These are phyloP conservation scores for Parafenestella ontariensis DNA, from an alignment of 2,329 filamentous ascomycete species.

Conservation along the genomic window DNA sequence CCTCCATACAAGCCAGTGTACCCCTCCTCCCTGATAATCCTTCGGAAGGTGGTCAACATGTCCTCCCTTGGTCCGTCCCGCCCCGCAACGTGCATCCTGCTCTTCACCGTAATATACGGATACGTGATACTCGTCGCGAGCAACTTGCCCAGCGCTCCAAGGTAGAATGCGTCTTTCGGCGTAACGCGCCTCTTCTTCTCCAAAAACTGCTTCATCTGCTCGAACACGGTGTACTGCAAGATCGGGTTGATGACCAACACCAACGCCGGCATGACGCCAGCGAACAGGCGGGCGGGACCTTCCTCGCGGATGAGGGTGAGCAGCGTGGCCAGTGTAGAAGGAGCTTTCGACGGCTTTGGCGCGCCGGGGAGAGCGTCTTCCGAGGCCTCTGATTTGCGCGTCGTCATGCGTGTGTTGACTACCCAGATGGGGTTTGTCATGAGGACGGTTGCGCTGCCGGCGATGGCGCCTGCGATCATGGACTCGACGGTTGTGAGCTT, in stretches of 20 bases:
- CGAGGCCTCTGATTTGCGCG: constrained; percentile 70
- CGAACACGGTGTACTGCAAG: constrained; percentile 97
- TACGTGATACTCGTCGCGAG: constrained; percentile 94
- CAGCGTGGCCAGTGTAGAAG: constrained; percentile 81
- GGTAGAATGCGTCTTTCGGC: constrained; percentile 84
- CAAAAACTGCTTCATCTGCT: constrained; percentile 92
- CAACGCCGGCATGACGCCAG: constrained; percentile 89
- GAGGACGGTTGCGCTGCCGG: constrained; percentile 91
- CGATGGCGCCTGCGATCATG: constrained; percentile 94
- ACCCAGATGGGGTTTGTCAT: constrained; percentile 99
- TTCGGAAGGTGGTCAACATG: constrained; percentile 77
- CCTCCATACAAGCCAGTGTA: constrained; percentile 92
- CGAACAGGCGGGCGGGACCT: constrained; percentile 83
- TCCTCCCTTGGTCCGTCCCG: constrained; percentile 79
- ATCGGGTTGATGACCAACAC: constrained; percentile 98
- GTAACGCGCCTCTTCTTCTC: constrained; percentile 81
- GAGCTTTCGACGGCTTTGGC: constrained; percentile 59
- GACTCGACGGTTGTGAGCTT: constrained; percentile 91
- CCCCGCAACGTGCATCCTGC: constrained; percentile 90
- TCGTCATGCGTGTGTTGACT: constrained; percentile 97
- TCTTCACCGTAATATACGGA: constrained; percentile 99
- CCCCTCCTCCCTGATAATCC: constrained; percentile 88
- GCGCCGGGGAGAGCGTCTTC: constrained; percentile 50
- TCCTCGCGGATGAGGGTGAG: constrained; percentile 82
- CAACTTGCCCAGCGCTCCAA: constrained; percentile 93